These are phyloP conservation scores for Penicillium dipodomyicola DNA, from an alignment of 495 filamentous ascomycete species.

Conservation along the genomic window DNA sequence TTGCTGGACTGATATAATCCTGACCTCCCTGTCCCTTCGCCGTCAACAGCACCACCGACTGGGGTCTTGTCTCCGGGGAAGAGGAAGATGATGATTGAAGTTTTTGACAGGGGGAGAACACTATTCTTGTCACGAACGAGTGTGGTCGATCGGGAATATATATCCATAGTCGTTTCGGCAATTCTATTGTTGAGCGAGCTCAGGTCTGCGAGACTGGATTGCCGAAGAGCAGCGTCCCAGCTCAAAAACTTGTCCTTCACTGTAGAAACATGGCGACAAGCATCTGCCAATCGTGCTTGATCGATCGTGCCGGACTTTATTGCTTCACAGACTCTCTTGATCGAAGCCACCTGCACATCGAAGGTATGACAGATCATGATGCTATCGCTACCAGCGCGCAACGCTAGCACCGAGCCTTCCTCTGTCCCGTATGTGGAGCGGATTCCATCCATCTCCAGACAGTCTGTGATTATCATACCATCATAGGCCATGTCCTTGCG, in stretches of 20 bases:
- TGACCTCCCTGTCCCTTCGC: constrained; percentile 39
- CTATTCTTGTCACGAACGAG: constrained; percentile 36
- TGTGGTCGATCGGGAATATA: constrained; percentile 43
- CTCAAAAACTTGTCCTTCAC: constrained; percentile 39
- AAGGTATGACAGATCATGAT: constrained; percentile 54
- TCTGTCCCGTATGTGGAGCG: constrained; percentile 46
- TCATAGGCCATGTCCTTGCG: constrained; percentile 42
- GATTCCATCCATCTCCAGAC: constrained; percentile 50
- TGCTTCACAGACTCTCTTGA: constrained; percentile 41
- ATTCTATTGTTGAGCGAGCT: constrained; percentile 24
- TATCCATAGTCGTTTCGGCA: constrained; percentile 27
- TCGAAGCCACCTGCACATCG: constrained; percentile 43
- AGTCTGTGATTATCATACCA: constrained; percentile 42
- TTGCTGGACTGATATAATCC: constrained; percentile 32
- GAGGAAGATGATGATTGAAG: constrained; percentile 39
- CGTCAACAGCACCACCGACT: constrained; percentile 47
- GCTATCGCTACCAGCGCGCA: constrained; percentile 50
- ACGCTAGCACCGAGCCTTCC: constrained; percentile 44
- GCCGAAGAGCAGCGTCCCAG: constrained; percentile 29
- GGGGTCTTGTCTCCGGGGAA: constrained; percentile 41
- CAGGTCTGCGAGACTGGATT: constrained; percentile 18
- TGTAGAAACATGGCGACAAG: constrained; percentile 33
- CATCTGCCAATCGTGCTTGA: constrained; percentile 33
- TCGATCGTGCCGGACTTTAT: constrained; percentile 38
- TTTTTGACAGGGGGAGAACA: constrained; percentile 34